phyloP scores from a whole-genome alignment of 2,329 filamentous ascomycete species.

The Diplodia corticola region DNA sequence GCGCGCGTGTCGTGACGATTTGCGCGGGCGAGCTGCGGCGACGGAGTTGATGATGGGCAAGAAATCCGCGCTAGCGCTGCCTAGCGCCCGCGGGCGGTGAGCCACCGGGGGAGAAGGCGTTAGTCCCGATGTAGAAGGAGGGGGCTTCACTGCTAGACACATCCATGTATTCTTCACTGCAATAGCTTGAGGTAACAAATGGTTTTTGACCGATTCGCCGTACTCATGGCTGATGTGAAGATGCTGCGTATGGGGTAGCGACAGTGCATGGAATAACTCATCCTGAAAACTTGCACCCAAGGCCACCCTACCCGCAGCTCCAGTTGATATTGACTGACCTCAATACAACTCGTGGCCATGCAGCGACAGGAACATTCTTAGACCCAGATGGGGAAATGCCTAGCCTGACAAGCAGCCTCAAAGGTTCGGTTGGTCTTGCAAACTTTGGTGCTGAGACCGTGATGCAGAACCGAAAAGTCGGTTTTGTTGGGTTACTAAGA shows the following conservation, averaged over 20 bases:
- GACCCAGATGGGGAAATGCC: background rate
- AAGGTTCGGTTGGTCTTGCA: background rate
- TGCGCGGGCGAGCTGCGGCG: constrained; percentile 1
- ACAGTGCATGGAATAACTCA: background rate
- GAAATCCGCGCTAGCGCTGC: background rate
- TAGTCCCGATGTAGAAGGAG: too few relatives aligned
- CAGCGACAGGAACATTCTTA: background rate
- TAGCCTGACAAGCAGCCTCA: background rate
- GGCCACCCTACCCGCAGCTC: background rate
- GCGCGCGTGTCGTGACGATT: constrained; percentile 9
- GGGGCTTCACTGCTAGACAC: too few relatives aligned
- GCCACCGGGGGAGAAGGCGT: too few relatives aligned
- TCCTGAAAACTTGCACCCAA: background rate
- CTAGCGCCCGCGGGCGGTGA: constrained; percentile 4
- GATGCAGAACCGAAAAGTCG: background rate
- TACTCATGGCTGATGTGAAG: background rate
- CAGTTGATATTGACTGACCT: background rate
- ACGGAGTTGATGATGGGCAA: background rate
- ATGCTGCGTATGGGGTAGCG: background rate
- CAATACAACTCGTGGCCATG: background rate
- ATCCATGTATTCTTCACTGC: too few relatives aligned
- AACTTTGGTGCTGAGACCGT: background rate
- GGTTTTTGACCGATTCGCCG: background rate
- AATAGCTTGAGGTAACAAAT: too few relatives aligned
- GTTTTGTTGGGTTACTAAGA: background rate